These are phyloP conservation scores for Pleurotus salmoneostramineus DNA, from an alignment of 768 basidiomycete genomes.

Conservation along the genomic window DNA sequence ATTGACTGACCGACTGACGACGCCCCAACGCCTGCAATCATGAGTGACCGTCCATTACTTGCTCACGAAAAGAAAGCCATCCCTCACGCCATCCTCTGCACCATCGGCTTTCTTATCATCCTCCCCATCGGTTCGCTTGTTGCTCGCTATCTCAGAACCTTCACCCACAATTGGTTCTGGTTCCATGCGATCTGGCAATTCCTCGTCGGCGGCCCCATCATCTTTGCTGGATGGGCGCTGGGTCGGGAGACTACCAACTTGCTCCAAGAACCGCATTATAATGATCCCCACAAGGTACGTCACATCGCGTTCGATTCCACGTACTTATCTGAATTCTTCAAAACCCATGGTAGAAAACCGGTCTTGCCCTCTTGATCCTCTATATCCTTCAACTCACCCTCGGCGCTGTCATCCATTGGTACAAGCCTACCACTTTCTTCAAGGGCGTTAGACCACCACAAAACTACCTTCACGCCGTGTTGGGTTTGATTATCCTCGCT, in stretches of 20 bases:
- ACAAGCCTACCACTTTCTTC: slow-evolving; percentile 37
- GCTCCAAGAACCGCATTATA: slow-evolving; percentile 26
- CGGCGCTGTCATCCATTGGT: slow-evolving; percentile 48
- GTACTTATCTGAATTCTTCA: not conserved
- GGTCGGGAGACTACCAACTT: slow-evolving; percentile 34
- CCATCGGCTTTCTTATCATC: slow-evolving; percentile 51
- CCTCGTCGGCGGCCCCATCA: slow-evolving; percentile 47
- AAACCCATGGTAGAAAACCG: slow-evolving; percentile 34
- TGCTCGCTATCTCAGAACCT: slow-evolving; percentile 51
- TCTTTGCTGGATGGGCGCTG: slow-evolving; percentile 43
- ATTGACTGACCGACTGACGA: not conserved
- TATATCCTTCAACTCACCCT: slow-evolving; percentile 47
- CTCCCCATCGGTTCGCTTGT: slow-evolving; percentile 57
- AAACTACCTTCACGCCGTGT: slow-evolving; percentile 49
- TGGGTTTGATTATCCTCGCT: slow-evolving; percentile 52
- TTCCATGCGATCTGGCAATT: slow-evolving; percentile 49
- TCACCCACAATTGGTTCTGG: slow-evolving; percentile 46
- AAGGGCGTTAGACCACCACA: slow-evolving; percentile 41
- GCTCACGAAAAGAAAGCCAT: slow-evolving; percentile 30
- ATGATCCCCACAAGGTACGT: slow-evolving; percentile 32
- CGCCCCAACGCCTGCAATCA: not conserved
- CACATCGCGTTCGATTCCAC: not conserved
- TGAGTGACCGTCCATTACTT: slow-evolving; percentile 15
- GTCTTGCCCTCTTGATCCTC: slow-evolving; percentile 48
- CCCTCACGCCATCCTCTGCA: slow-evolving; percentile 49